These are phyloP conservation scores for Phaeosphaeriaceae sp. DNA, from an alignment of 2,329 filamentous ascomycete species.

Conservation along the genomic window DNA sequence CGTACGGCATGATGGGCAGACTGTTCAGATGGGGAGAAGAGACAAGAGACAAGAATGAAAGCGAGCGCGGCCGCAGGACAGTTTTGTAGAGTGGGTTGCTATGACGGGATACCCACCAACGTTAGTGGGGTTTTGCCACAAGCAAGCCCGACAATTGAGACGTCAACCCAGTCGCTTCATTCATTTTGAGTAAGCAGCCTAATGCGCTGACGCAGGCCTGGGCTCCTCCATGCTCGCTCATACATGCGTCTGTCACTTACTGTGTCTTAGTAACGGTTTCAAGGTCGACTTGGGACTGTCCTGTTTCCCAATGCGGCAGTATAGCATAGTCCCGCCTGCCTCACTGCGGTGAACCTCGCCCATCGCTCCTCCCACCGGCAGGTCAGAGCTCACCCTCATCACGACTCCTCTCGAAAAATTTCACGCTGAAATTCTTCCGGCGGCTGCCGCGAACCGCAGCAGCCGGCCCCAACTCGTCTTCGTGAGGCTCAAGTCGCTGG, in stretches of 20 bases:
- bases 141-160: slow-evolving; percentile 15
- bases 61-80: slow-evolving; percentile 3
- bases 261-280: slow-evolving; percentile 4
- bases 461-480: slow-evolving; percentile 28
- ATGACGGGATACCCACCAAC: too few relatives aligned
- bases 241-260: not conserved
- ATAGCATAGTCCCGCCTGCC: not conserved
- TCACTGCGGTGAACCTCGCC: slow-evolving; percentile 4
- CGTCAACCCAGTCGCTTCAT: slow-evolving; percentile 15
- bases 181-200: slow-evolving; percentile 10
- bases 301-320: not conserved
- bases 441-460: slow-evolving; percentile 30
- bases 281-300: not conserved
- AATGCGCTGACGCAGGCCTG: not conserved
- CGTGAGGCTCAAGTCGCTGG: slow-evolving; percentile 23
- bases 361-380: not conserved
- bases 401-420: not conserved
- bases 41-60: slow-evolving; percentile 18
- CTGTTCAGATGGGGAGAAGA: slow-evolving; percentile 17
- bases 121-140: slow-evolving; percentile 14
- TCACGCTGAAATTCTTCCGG: slow-evolving; percentile 29
- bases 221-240: not conserved
- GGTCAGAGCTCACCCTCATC: not conserved
- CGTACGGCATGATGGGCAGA: slow-evolving; percentile 77
- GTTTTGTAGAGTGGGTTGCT: slow-evolving; percentile 21